phyloP scores from a whole-genome alignment of 768 basidiomycete genomes.

The Mrakia frigida region DNA sequence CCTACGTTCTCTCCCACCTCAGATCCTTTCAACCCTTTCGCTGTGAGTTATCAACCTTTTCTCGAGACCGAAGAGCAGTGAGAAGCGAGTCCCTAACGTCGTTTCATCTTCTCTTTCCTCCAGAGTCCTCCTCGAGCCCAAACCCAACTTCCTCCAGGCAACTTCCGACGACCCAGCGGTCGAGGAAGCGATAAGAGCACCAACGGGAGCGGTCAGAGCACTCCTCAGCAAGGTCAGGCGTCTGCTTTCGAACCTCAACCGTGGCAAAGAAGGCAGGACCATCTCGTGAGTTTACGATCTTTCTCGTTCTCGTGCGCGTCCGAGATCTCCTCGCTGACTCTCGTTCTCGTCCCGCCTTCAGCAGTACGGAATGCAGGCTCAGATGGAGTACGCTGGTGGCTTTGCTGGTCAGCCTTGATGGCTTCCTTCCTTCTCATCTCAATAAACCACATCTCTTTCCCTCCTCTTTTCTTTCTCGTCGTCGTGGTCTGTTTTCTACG shows the following conservation, averaged over 20 bases:
- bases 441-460: not conserved
- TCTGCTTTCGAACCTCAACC: not conserved
- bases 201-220: slow-evolving; percentile 13
- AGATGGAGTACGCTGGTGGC: slow-evolving; percentile 10
- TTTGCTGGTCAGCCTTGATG: not conserved
- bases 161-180: slow-evolving; percentile 18
- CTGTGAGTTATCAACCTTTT: slow-evolving; percentile 30
- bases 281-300: not conserved
- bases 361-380: slow-evolving; percentile 2
- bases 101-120: not conserved
- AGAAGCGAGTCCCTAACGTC: not conserved
- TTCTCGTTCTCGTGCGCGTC: not conserved
- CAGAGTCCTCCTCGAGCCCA: slow-evolving; percentile 22
- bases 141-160: slow-evolving; percentile 5
- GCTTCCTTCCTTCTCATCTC: not conserved
- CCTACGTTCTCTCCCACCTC: slow-evolving; percentile 36
- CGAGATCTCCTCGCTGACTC: not conserved
- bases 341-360: too few relatives aligned
- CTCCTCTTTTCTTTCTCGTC: not conserved
- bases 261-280: slow-evolving; percentile 8
- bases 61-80: not conserved
- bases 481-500: not conserved
- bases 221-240: slow-evolving; percentile 10
- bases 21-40: slow-evolving; percentile 59
- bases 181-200: slow-evolving; percentile 4